Evolutionary conservation across 768 basidiomycete species (phyloP).

Genomic region (Amanita thiersii): DNA sequence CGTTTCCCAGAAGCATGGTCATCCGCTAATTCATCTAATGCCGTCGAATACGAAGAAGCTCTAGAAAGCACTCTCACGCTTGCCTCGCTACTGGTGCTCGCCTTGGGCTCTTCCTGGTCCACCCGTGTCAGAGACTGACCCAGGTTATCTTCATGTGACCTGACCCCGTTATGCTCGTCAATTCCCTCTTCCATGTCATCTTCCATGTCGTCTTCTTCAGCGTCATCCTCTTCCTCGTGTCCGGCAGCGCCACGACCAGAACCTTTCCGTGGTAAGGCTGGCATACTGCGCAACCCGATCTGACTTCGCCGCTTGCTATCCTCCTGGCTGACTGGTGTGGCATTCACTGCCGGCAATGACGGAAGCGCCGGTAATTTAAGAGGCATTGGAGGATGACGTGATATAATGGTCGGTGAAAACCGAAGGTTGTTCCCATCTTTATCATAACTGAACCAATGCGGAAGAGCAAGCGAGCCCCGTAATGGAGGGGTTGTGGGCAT

Average conservation of each 20-base stretch:
- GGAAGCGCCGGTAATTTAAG: constrained; percentile 28
- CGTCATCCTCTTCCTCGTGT: constrained; percentile 28
- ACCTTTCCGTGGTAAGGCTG: constrained; percentile 28
- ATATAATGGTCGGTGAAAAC: constrained; percentile 22
- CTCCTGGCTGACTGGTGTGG: constrained; percentile 13
- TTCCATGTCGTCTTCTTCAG: constrained; percentile 26
- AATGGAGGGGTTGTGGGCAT: neutral
- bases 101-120: constrained; percentile 8
- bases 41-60: neutral
- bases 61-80: constrained; percentile 1
- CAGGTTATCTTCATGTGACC: constrained; percentile 16
- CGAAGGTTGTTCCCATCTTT: constrained; percentile 14
- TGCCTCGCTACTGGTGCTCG: constrained; percentile 6
- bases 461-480: neutral
- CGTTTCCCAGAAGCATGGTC: neutral
- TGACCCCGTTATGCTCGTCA: constrained; percentile 18
- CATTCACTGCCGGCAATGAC: constrained; percentile 10
- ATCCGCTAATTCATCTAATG: neutral
- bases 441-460: constrained; percentile 2
- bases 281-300: constrained; percentile 42
- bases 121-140: constrained; percentile 8
- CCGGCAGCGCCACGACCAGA: constrained; percentile 19
- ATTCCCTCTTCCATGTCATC: constrained; percentile 25
- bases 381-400: constrained; percentile 24
- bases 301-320: constrained; percentile 23